Conservation (phyloP, 1,284 basidiomycete species). For the Cryptococcus hybrid region DNA sequence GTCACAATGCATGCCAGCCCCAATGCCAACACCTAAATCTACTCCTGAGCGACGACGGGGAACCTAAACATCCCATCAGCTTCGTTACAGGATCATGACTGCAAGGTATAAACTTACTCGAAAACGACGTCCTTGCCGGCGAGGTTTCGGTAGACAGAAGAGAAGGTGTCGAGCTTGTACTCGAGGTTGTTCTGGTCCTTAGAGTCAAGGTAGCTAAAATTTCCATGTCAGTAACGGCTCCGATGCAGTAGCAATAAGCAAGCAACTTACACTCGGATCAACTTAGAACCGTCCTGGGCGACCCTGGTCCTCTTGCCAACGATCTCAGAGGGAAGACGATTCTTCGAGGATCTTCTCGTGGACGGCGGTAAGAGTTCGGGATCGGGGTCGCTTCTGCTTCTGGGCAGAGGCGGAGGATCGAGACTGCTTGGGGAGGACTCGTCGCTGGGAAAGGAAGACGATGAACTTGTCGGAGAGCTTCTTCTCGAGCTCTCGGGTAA, state of each 20-base stretch:
- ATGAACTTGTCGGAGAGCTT: constrained; percentile 97
- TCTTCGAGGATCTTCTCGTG: constrained; percentile 99
- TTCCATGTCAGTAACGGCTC: constrained; percentile 15
- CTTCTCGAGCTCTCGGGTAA: constrained; percentile 99
- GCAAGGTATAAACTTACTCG: constrained; percentile 31
- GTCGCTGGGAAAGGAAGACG: constrained; percentile 97
- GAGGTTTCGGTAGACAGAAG: constrained; percentile 50
- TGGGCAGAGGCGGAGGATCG: constrained; percentile 80
- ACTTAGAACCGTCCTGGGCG: constrained; percentile 83
- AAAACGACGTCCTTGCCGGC: constrained; percentile 52
- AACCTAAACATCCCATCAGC: constrained; percentile 24
- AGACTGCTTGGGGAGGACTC: constrained; percentile 97
- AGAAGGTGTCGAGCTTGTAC: constrained; percentile 75
- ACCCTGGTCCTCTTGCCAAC: constrained; percentile 96
- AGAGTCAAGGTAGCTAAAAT: constrained; percentile 84
- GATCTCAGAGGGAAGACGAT: constrained; percentile 97
- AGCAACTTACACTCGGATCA: constrained; percentile 84
- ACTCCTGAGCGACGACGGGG: constrained; percentile 44
- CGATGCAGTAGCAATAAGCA: background rate
- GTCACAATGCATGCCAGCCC: constrained; percentile 38
- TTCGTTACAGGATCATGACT: background rate
- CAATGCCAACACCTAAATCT: constrained; percentile 27
- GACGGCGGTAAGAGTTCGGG: constrained; percentile 94
- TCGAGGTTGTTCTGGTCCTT: constrained; percentile 98
- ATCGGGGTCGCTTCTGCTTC: constrained; percentile 90